phyloP scores from a whole-genome alignment of 352 stramenopile species.

The Blastocystis sp. region DNA sequence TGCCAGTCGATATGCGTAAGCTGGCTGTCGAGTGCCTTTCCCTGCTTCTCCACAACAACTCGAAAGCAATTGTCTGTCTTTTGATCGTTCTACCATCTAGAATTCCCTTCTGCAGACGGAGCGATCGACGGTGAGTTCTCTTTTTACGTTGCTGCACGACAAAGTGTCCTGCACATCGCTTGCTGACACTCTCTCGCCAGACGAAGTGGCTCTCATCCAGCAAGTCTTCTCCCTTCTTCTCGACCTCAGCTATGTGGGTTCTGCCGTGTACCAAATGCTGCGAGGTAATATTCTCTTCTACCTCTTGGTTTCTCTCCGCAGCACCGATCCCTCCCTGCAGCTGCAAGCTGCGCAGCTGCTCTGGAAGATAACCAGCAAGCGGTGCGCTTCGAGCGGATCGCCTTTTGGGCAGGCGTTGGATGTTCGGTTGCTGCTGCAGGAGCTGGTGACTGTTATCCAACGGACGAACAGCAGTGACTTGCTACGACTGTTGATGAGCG shows the following conservation, averaged over 20 bases:
- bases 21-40: background rate
- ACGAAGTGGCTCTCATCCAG: background rate
- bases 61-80: background rate
- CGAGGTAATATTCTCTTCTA: constrained; percentile 24
- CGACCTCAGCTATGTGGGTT: background rate
- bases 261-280: background rate
- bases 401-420: background rate
- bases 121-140: background rate
- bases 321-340: background rate
- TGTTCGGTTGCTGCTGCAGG: background rate
- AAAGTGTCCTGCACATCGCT: background rate
- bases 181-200: background rate
- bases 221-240: background rate
- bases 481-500: background rate
- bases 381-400: background rate
- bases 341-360: background rate
- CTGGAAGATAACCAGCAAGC: background rate
- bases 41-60: background rate
- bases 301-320: background rate
- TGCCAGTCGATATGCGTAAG: background rate
- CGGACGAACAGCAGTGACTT: too few relatives aligned
- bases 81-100: background rate
- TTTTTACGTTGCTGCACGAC: constrained; percentile 16
- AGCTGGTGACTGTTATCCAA: too few relatives aligned
- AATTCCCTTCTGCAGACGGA: background rate